Conservation (phyloP, 345 rosid genomes). For the Sisymbrium irio region DNA sequence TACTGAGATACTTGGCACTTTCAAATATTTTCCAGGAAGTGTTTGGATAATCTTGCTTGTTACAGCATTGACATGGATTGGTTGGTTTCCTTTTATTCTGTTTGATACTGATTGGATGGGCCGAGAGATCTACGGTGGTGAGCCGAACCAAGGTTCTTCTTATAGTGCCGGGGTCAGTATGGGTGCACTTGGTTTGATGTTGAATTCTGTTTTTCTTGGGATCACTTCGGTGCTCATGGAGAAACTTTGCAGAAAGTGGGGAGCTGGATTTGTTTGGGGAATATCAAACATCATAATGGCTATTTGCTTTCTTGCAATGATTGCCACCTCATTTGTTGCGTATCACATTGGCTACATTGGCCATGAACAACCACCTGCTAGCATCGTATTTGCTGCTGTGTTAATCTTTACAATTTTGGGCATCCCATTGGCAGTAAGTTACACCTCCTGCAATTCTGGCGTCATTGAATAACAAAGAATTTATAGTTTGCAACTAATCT, state of each 20-base stretch:
- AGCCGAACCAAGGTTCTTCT: conserved; percentile 63
- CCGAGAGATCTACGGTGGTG: conserved; percentile 83
- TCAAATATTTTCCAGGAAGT: conserved; percentile 59
- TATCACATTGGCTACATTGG: conserved; percentile 55
- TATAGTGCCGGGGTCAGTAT: conserved; percentile 82
- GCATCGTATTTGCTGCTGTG: conserved; percentile 68
- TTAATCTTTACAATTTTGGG: conserved; percentile 73
- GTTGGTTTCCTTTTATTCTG: conserved; percentile 91
- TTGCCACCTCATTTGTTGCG: conserved; percentile 57
- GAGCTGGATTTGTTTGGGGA: conserved; percentile 96
- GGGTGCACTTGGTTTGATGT: conserved; percentile 90
- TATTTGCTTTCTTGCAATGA: conserved; percentile 83
- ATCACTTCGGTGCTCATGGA: conserved; percentile 92
- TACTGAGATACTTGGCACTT: conserved; percentile 87
- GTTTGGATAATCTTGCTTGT: conserved; percentile 72
- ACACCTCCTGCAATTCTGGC: not conserved
- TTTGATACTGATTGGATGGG: conserved; percentile 99
- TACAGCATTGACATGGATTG: conserved; percentile 84
- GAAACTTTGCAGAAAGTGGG: conserved; percentile 91
- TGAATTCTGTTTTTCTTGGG: conserved; percentile 87
- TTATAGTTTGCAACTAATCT: not conserved
- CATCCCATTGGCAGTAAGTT: conserved; percentile 88
- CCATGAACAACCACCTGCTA: conserved; percentile 58
- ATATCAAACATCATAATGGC: conserved; percentile 78
- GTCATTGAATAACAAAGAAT: not conserved